These are phyloP conservation scores for Ilex asprella DNA, from an alignment of 257 asterid species.

Conservation along the genomic window DNA sequence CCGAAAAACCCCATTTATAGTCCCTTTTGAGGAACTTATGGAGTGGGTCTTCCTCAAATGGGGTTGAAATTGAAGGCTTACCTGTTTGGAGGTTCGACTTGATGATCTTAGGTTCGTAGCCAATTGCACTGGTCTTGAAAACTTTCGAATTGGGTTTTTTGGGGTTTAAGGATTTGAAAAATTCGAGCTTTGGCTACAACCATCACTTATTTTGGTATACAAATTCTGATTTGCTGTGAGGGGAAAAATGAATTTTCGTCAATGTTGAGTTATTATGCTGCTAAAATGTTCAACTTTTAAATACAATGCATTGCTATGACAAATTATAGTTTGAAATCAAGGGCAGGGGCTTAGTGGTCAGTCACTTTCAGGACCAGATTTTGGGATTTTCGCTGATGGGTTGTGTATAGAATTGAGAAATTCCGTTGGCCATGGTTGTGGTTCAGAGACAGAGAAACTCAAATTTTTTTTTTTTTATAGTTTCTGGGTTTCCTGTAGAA, in stretches of 20 bases:
- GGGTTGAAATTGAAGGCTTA: constrained; percentile 8
- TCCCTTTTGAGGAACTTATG: no score
- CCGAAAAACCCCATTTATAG: constrained; percentile 52
- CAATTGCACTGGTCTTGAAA: constrained; percentile 64
- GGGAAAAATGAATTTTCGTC: no score
- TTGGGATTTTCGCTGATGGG: no score
- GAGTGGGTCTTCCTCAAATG: no score
- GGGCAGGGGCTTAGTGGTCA: constrained; percentile 89
- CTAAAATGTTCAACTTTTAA: not conserved
- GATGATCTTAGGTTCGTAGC: constrained; percentile 46
- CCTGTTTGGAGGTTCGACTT: constrained; percentile 37
- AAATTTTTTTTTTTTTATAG: no score
- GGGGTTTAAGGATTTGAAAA: constrained; percentile 23
- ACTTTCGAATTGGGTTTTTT: constrained; percentile 35
- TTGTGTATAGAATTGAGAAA: no score
- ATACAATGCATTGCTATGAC: constrained; percentile 9
- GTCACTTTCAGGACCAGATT: no score
- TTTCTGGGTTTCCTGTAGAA: no score
- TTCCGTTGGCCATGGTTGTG: no score
- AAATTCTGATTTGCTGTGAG: no score
- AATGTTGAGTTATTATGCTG: no score
- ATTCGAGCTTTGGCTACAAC: constrained; percentile 13
- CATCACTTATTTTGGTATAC: constrained; percentile 13
- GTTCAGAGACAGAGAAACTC: no score
- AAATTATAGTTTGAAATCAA: constrained; percentile 7